Conservation (phyloP, 2,329 filamentous ascomycete genomes). For the Alternaria sp. region DNA sequence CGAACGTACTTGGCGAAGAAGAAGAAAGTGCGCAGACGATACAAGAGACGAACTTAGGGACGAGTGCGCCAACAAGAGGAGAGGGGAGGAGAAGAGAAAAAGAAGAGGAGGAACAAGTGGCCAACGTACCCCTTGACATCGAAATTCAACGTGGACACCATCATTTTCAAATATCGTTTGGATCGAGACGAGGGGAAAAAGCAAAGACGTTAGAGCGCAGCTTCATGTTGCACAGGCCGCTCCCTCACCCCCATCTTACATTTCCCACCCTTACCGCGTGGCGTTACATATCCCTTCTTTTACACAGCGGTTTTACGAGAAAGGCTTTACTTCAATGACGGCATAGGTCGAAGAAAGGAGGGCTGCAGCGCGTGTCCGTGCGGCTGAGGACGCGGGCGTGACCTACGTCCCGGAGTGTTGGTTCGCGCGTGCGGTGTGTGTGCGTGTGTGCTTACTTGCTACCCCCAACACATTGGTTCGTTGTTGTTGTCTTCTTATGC, state of each 20-base stretch:
- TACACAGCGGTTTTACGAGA: slow-evolving; percentile 16
- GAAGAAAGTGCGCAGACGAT: not conserved
- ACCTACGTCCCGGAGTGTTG: slow-evolving; percentile 8
- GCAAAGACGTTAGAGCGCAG: slow-evolving; percentile 23
- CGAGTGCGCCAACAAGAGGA: not conserved
- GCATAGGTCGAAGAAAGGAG: slow-evolving; percentile 5
- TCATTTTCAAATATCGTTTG: slow-evolving; percentile 12
- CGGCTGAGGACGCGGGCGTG: slow-evolving; percentile 9
- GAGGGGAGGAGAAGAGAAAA: not conserved
- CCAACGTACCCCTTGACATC: slow-evolving; percentile 5
- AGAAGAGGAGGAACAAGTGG: not conserved
- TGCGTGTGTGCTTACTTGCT: not conserved
- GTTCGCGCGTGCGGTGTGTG: not conserved
- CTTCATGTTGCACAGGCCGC: slow-evolving; percentile 20
- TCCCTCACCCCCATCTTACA: slow-evolving; percentile 10
- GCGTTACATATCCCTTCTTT: slow-evolving; percentile 20
- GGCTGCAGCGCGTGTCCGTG: not conserved
- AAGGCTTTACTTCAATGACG: slow-evolving; percentile 7
- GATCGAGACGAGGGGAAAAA: slow-evolving; percentile 17
- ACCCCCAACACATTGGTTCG: slow-evolving; percentile 4
- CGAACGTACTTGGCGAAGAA: not conserved
- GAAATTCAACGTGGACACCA: slow-evolving; percentile 9
- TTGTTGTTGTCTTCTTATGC: slow-evolving; percentile 3
- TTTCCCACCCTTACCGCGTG: slow-evolving; percentile 19
- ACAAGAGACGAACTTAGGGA: not conserved